Evolutionary conservation across 1,284 basidiomycete species (phyloP), one percentile per base, ranked within the genome.

Genomic region (Moesziomyces sp.): DNA sequence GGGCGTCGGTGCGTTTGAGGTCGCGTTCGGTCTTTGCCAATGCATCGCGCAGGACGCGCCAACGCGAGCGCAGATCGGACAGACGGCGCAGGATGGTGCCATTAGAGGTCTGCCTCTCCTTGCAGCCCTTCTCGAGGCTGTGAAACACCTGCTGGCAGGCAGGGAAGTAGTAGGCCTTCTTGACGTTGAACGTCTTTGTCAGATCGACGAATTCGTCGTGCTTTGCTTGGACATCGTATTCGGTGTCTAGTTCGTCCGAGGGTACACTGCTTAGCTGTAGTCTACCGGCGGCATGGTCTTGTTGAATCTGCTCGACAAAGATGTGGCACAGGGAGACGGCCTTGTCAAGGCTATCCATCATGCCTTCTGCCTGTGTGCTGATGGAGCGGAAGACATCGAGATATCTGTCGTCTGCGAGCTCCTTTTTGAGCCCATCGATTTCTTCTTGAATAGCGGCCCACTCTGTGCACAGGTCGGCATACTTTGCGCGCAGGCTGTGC

Each of bases 401-500:
- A 91, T 93, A 97, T 54, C 93, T 94, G 85, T 97, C 94, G 84
- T 97, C 96, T 84, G 93, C 93, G 64, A 97, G 87, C 84, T 98
- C 95, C 80, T 93, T 92, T 72, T 91, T 87, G 63, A 97, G 85
- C 45, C 90, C 89, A 24, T 92, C 91, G 57, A 91, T 92, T 75
- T 95, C 93, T 49, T 89, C 88, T 79, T 92, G 90, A 3, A 93
- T 88, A 21, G 89, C 86, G 59, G 91, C 89, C 93, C 93, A 97
- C 46, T 95, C 92, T 16, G 86, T 83, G 50, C 60, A 45, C 0
- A 83, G 56, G 2, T 68, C 61, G 21, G 65, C 54, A 42, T 73
- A 77, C 42, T 59, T 63, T 24, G 46, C 26, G 7, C 57, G 57
- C n/a, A 76, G 24, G 18, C 61, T 46, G 3, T 40, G 48, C 6